Evolutionary conservation across 148 eudicot species (phyloP).

Genomic region (Arctostaphylos glauca): DNA sequence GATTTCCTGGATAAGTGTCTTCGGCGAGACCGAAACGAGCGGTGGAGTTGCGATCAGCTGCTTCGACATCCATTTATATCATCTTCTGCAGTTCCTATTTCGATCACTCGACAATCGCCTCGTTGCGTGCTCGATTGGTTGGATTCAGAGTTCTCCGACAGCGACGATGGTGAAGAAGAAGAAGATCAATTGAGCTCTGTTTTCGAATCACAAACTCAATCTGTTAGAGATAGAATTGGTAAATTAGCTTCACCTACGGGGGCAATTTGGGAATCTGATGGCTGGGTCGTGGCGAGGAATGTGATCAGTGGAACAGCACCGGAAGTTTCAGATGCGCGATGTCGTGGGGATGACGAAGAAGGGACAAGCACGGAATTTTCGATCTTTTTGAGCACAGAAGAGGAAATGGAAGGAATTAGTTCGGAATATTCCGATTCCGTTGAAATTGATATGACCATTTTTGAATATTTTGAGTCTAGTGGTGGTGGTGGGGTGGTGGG

Average conservation of each 20-base stretch:
- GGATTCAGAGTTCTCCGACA: constrained; percentile 27
- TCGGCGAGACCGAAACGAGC: constrained; percentile 28
- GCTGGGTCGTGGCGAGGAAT: constrained; percentile 61
- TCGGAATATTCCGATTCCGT: constrained; percentile 23
- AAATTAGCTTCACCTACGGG: constrained; percentile 36
- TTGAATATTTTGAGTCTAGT: constrained; percentile 5
- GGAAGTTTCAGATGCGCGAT: not conserved
- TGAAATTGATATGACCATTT: constrained; percentile 14
- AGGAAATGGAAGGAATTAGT: constrained; percentile 19
- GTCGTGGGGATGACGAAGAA: constrained; percentile 16
- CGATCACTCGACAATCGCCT: constrained; percentile 37
- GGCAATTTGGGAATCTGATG: constrained; percentile 72
- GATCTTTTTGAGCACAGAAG: not conserved
- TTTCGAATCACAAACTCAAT: not conserved
- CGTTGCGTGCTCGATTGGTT: constrained; percentile 61
- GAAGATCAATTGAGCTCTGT: not conserved
- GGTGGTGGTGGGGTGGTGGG: not conserved
- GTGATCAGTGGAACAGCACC: not conserved
- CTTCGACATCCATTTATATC: constrained; percentile 57
- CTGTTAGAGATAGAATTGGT: constrained; percentile 32
- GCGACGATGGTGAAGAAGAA: constrained; percentile 27
- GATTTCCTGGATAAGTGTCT: constrained; percentile 71
- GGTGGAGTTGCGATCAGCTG: constrained; percentile 82
- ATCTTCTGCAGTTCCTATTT: constrained; percentile 11
- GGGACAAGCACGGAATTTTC: constrained; percentile 14